A percentile compares a stretch with the other conserved stretches of the same genome.
Conservation (phyloP, 2,329 filamentous ascomycete genomes). For the Claviceps lovelessii region DNA sequence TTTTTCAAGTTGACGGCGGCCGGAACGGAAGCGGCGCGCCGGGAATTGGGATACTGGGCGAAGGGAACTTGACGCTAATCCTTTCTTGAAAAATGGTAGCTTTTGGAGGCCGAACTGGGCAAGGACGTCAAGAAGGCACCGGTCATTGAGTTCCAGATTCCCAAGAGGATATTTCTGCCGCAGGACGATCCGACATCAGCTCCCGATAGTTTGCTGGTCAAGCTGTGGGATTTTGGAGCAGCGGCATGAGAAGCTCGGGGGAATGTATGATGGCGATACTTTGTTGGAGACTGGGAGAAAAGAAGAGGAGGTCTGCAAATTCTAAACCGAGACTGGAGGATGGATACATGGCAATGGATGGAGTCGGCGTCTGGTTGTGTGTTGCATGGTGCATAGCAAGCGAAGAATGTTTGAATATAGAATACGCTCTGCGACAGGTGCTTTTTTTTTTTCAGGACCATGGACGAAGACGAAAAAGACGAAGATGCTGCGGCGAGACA, state of each 20-base stretch:
- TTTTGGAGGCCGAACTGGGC: constrained; percentile 70
- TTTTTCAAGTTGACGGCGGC: no score
- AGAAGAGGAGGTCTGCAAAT: no score
- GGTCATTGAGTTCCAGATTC: constrained; percentile 87
- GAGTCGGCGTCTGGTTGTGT: neutral
- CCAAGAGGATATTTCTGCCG: constrained; percentile 60
- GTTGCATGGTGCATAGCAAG: constrained; percentile 2
- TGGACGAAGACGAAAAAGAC: neutral
- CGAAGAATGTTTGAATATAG: neutral
- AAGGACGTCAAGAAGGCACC: constrained; percentile 77
- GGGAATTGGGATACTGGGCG: no score
- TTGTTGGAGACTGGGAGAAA: neutral
- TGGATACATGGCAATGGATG: neutral
- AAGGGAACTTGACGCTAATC: neutral
- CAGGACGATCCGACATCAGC: constrained; percentile 32
- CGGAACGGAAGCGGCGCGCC: no score
- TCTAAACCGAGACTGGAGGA: neutral
- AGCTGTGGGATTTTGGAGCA: constrained; percentile 43
- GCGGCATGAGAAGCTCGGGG: neutral
- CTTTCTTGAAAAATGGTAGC: constrained; percentile 26
- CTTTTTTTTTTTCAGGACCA: neutral
- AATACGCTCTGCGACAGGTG: neutral
- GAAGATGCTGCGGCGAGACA: neutral
- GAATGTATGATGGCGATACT: neutral
- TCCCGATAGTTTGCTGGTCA: constrained; percentile 42